Base-by-base conservation (phyloP, 495 filamentous ascomycete genomes). In the Xylaria sp. region DNA sequence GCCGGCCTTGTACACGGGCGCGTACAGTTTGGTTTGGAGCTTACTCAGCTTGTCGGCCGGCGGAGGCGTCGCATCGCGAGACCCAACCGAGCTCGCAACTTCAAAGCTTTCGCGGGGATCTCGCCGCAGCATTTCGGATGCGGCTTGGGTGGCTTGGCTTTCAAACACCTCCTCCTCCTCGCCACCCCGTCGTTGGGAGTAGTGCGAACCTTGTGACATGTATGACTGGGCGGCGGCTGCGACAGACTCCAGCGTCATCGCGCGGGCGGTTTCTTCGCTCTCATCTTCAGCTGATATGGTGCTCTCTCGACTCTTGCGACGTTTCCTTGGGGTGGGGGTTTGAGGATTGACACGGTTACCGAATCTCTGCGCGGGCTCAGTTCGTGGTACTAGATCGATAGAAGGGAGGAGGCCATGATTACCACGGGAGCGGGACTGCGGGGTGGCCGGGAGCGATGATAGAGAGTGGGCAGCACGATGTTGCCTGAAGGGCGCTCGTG, bases 261-360 rank as follows among this genome's bases (percentile, higher is more conserved):
- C 80, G 3, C 83, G 83, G 15, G 83, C 85, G 59, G 89, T 87
- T 26, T 33, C 59, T 21, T 88, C 87, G 55, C 92, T 91, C 29
- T 88, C 87, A 67, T 95, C 93, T 5, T 92, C 91, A 21, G 89
- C 93, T 0, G 94, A 97, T 61, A 97, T 95, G 7, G 94, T 97
- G 82, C 92, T 96, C 74, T 97, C 93, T 58, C 92, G 87, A 75
- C 93, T 93, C 75, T 90, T 88, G 62, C 86, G 87, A 44, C 80
- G 77, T 68, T 71, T 75, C 75, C 74, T 77, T 41, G 73, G 75
- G 14, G 82, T 69, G 63, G 77, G 73, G 52, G 75, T 72, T 29
- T 72, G 76, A 67, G 70, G 73, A 76, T 69, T 72, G 76, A 78
- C 73, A 66, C 72, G 70, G 63, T 62, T 59, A 55, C 46, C 69